These are phyloP conservation scores for Fraxinus angustifolia DNA, from an alignment of 305 asterid species.

Conservation along the genomic window DNA sequence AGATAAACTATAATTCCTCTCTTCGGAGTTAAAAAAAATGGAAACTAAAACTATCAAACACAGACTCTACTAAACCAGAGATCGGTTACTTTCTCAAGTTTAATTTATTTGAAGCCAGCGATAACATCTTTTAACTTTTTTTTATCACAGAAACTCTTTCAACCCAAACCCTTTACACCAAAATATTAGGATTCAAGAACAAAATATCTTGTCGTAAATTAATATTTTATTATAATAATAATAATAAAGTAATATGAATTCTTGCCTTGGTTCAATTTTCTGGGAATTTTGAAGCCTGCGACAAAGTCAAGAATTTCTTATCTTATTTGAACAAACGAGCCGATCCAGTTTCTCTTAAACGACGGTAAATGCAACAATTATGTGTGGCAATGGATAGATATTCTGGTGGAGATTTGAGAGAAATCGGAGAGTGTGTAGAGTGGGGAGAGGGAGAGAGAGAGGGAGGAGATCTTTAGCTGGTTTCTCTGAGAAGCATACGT, in stretches of 20 bases:
- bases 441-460: background rate
- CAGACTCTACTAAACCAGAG: background rate
- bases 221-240: background rate
- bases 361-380: slow-evolving; percentile 15
- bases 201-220: background rate
- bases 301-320: background rate
- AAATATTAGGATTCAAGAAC: background rate
- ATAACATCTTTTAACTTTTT: slow-evolving; percentile 9
- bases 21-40: background rate
- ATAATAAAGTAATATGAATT: no score
- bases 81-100: background rate
- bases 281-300: background rate
- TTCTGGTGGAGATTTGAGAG: slow-evolving; percentile 48
- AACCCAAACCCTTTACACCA: background rate
- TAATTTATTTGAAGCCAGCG: background rate
- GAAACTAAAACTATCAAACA: background rate
- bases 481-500: slow-evolving; percentile 57
- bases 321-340: background rate
- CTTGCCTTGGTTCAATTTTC: slow-evolving; percentile 20
- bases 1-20: background rate
- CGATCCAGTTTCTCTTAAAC: background rate
- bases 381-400: slow-evolving; percentile 12
- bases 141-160: slow-evolving; percentile 9
- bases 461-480: slow-evolving; percentile 50
- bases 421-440: background rate